Evolutionary conservation across 1,139 yeast genomes (phyloP), one percentile per base, ranked within the genome.

Genomic region (Geotrichum macrosporum): DNA sequence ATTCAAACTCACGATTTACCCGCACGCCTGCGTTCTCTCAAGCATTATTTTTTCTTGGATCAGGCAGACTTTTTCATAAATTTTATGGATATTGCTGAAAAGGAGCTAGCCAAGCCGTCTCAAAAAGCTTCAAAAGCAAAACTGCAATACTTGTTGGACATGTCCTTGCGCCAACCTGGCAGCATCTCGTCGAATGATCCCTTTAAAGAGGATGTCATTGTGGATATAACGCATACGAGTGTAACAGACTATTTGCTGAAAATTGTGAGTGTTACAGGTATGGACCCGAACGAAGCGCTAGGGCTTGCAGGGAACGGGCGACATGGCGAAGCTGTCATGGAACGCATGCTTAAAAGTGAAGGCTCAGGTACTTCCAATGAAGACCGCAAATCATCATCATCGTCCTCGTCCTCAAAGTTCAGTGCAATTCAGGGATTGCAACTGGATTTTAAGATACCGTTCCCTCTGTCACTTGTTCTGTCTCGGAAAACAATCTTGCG

Each of bases 391-490:
- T n/a, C n/a, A n/a, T n/a, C n/a, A n/a, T n/a, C n/a, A n/a, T n/a
- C n/a, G 19, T 34, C 39, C 13, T 30, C 43, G 6, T 8, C 6
- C 20, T 33, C 45, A 27, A 42, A 34, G 21, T 52, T 49, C 54
- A 66, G 66, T 33, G 75, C 79, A 12, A 69, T 77, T 5, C 76
- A 81, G 57, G 77, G 77, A 36, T 63, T 88, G 12, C 84, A 81
- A 55, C 69, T 88, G 35, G 84, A 85, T 46, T 63, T 86, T 30
- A 70, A 74, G 22, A 70, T 89, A 18, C 96, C 96, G 5, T 94
- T 87, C 60, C 99, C 99, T 0, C 66, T 88, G 41, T 87, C 88
- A 54, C 70, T 89, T 33, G 72, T 92, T 1, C 67, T 88, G 2
- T 79, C 84, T 21, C 77, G 81, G 51, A 82, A 86, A 36, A 78